Evolutionary conservation across 2,329 filamentous ascomycete species (phyloP), one percentile per base, ranked within the genome.

Genomic region (Coniochaeta prunicola): DNA sequence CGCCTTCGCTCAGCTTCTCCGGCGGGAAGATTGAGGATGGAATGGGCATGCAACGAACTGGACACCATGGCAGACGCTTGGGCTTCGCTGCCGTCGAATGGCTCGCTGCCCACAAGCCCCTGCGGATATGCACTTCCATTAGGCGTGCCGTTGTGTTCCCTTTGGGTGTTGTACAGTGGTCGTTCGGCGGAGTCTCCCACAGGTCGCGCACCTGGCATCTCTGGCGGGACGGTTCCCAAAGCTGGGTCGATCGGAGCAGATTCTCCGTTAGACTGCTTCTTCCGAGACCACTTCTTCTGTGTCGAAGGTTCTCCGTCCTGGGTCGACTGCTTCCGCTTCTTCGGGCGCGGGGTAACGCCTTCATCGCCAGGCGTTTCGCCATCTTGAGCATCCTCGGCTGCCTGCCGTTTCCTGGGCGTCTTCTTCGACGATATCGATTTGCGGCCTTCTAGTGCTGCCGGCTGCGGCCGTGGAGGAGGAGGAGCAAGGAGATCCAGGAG

Each of bases 1-100:
- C 73, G 73, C 40, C 82, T 75, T 26, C 81, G 76, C n/a, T 75
- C 73, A 15, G 77, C 76, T 65, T 84, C 81, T 13, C 73, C 76
- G 1, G 76, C 73, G 4, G 75, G 73, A 0, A 77, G 69, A 57
- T 73, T 73, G 15, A 77, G 64, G 15, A 73, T 73, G 21, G 76
- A 69, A 7, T 70, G 61, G 10, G 58, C 45, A 24, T 66, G 66
- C n/a, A 55, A 58, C 1, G 56, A 59, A 38, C 58, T 53, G 12
- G 63, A 59, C 9, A 62, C 61, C 4, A 59, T 59, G 12, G 61
- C 58, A 8, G 66, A 59, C 12, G 61, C 42, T 45, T 62, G 59
- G 1, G 53, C 58, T 21, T 63, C 63, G 9, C 60, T 63, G 17
- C 58, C 59, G n/a, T 58, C 58, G 7, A 61, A 58, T 24, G 28